Conservation (phyloP, 2,329 filamentous ascomycete species). For the Calonectria honghensis region DNA sequence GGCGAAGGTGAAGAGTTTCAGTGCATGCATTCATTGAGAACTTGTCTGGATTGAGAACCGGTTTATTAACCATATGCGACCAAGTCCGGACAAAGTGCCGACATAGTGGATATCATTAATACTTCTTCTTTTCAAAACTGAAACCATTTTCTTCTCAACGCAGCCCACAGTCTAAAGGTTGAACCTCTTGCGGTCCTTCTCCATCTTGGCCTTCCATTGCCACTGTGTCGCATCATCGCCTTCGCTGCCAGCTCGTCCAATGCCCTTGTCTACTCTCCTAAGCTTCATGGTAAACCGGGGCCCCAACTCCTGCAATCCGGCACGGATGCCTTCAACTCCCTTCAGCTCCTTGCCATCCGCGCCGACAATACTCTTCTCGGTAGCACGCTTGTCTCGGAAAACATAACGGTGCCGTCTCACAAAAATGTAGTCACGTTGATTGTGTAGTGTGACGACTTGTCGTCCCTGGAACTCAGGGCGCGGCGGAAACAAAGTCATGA, state of each 20-base stretch:
- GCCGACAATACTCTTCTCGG: slow-evolving; percentile 89
- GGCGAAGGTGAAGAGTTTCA: neutral
- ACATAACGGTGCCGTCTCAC: slow-evolving; percentile 92
- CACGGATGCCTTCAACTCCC: slow-evolving; percentile 89
- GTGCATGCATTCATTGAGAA: neutral
- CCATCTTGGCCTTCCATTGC: slow-evolving; percentile 97
- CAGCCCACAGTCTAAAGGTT: slow-evolving; percentile 78
- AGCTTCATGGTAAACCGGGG: slow-evolving; percentile 87
- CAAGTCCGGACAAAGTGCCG: neutral
- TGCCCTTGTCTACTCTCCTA: slow-evolving; percentile 91
- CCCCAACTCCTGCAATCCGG: slow-evolving; percentile 92
- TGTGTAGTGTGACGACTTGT: slow-evolving; percentile 94
- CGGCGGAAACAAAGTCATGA: slow-evolving; percentile 78
- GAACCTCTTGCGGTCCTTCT: slow-evolving; percentile 95
- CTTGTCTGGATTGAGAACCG: neutral
- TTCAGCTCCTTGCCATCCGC: slow-evolving; percentile 88
- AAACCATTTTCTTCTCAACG: neutral
- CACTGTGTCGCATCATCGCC: slow-evolving; percentile 88
- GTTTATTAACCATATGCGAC: neutral
- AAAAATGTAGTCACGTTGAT: slow-evolving; percentile 98
- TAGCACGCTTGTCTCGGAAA: slow-evolving; percentile 90
- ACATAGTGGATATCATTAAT: slow-evolving; percentile 36
- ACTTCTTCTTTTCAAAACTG: slow-evolving; percentile 13
- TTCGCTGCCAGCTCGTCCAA: slow-evolving; percentile 80
- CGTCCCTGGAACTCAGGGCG: slow-evolving; percentile 89